Percentiles rank a stretch among this genome's conserved stretches.
phyloP scores from a whole-genome alignment of 345 rosid genomes.

The Pugionium cornutum region DNA sequence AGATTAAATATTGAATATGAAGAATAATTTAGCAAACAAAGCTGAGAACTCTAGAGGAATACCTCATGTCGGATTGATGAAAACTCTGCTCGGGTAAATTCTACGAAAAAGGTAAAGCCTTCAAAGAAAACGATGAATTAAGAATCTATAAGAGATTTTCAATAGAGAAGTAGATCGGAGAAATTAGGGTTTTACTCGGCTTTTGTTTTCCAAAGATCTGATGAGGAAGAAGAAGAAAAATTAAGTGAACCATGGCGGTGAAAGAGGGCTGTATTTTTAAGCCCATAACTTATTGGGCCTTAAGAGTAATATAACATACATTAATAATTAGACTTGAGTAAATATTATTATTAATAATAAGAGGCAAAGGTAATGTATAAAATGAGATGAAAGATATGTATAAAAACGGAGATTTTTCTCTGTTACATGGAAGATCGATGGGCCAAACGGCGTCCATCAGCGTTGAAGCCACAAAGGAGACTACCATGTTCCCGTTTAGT shows the following conservation, averaged over 20 bases:
- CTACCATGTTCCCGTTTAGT: background rate
- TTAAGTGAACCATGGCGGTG: too few species aligned
- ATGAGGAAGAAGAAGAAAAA: too few species aligned
- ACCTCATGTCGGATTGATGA: constrained; percentile 48
- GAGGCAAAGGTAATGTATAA: too few species aligned
- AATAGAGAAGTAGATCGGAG: constrained; percentile 23
- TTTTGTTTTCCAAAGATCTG: constrained; percentile 29
- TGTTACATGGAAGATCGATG: constrained; percentile 60
- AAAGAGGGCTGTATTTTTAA: too few species aligned
- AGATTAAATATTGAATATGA: too few species aligned
- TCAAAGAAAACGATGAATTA: background rate
- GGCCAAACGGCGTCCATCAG: constrained; percentile 43
- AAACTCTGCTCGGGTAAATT: constrained; percentile 31
- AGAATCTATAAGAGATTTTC: background rate
- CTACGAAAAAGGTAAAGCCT: constrained; percentile 18
- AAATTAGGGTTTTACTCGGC: constrained; percentile 39
- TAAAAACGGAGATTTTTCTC: too few species aligned
- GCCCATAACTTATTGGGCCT: too few species aligned
- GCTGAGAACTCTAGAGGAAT: constrained; percentile 19
- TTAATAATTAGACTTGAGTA: too few species aligned
- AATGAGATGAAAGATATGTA: too few species aligned
- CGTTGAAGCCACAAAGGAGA: constrained; percentile 68
- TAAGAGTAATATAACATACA: too few species aligned
- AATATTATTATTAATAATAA: too few species aligned
- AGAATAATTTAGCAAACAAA: background rate